Percentiles rank a stretch among this genome's conserved stretches.
phyloP scores from a whole-genome alignment of 345 rosid genomes.

The Syzygium jambos region DNA sequence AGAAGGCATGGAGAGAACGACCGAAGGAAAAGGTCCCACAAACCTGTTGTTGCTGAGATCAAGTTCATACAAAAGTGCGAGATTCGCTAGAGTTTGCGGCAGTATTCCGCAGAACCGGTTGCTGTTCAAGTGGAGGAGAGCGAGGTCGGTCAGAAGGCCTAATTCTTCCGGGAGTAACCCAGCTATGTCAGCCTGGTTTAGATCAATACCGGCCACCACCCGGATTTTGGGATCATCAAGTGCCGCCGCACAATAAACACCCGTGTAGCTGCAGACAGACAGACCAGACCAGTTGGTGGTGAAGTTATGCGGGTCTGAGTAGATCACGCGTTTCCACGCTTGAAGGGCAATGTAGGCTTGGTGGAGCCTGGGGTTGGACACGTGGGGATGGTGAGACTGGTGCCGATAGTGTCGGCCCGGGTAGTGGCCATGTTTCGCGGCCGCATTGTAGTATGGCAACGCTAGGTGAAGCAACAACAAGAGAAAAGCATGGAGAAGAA shows the following conservation, averaged over 20 bases:
- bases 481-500: slow-evolving; percentile 11
- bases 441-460: slow-evolving; percentile 8
- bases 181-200: slow-evolving; percentile 63
- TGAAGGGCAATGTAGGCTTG: slow-evolving; percentile 63
- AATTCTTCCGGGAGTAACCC: slow-evolving; percentile 72
- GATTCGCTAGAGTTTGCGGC: slow-evolving; percentile 50
- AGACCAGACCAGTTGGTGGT: slow-evolving; percentile 74
- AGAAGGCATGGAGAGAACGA: slow-evolving; percentile 56
- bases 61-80: slow-evolving; percentile 67
- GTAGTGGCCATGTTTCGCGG: slow-evolving; percentile 39
- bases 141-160: slow-evolving; percentile 66
- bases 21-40: slow-evolving; percentile 68
- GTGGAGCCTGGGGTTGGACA: slow-evolving; percentile 43
- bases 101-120: slow-evolving; percentile 86
- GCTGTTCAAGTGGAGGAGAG: slow-evolving; percentile 72
- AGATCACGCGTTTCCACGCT: slow-evolving; percentile 72
- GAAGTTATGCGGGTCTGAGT: slow-evolving; percentile 75
- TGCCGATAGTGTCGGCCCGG: slow-evolving; percentile 24
- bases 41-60: slow-evolving; percentile 88
- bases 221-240: slow-evolving; percentile 28
- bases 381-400: slow-evolving; percentile 2
- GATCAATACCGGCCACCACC: slow-evolving; percentile 76
- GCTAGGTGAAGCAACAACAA: slow-evolving; percentile 19
- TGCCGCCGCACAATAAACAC: slow-evolving; percentile 53
- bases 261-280: slow-evolving; percentile 59